Percentiles rank a stretch among this genome's conserved stretches.
Evolutionary conservation across 495 filamentous ascomycete species (phyloP).

Genomic region (Penicillium daleae): DNA sequence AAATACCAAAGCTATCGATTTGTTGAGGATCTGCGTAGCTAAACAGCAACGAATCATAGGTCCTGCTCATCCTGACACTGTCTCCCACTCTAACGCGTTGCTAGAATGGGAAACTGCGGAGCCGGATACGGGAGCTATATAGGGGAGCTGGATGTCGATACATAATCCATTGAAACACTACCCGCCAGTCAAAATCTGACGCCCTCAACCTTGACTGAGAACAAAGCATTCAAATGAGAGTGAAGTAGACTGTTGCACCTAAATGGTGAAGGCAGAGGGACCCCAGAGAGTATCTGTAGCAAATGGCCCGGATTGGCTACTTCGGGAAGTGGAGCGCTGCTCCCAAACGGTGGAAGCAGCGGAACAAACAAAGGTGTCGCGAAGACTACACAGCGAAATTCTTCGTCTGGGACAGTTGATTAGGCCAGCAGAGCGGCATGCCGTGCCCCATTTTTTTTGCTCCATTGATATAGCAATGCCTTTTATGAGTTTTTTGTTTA

Average conservation of each 20-base stretch:
- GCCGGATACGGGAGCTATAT: too few species aligned
- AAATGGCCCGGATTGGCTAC: slow-evolving; percentile 11
- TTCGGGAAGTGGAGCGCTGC: slow-evolving; percentile 8
- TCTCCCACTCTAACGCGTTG: too few species aligned
- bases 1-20: too few species aligned
- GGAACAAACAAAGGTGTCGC: slow-evolving; percentile 2
- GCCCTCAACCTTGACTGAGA: background rate
- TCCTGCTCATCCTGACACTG: too few species aligned
- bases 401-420: background rate
- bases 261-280: slow-evolving; percentile 13
- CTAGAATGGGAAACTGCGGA: too few species aligned
- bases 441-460: background rate
- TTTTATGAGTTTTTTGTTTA: background rate
- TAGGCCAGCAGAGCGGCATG: background rate
- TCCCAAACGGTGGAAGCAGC: slow-evolving; percentile 10
- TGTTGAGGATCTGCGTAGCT: too few species aligned
- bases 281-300: too few species aligned
- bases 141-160: too few species aligned
- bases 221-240: background rate
- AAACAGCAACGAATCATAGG: too few species aligned
- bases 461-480: background rate
- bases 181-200: too few species aligned
- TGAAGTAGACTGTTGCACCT: background rate
- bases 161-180: too few species aligned
- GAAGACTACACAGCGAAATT: background rate